Evolutionary conservation across 257 asterid genomes (phyloP), one percentile per base, ranked within the genome.

Genomic region (Echium plantagineum): DNA sequence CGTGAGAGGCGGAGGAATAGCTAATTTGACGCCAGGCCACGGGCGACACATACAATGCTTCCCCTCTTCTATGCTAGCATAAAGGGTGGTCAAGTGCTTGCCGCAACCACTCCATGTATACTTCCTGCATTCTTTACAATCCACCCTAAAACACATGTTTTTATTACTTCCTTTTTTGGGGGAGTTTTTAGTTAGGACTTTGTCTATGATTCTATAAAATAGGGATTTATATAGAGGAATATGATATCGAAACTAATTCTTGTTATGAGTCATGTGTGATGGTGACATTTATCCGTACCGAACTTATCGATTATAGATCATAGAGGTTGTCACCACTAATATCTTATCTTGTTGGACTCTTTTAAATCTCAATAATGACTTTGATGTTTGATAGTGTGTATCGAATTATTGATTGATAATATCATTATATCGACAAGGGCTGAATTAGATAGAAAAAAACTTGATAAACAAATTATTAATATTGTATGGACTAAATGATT

Each of bases 41-140:
- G 89, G 72, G 28, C 76, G 82, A 71, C 97, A 86, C 75, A 70
- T 67, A 76, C 95, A 86, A 16, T 79, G 95, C 61, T 80, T 81
- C 42, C 91, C 94, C 7, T 77, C 71, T 12, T 80, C 85, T 17
- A 84, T 82, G 67, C 62, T 69, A 30, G 77, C 74, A 69, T 75
- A 66, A 4, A 82, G 57, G 15, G 76, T 66, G 63, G 13, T 60
- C 71, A 82, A 69, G 66, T 84, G 95, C 32, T 80, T 47, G 46
- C 94, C 95, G 48, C 95, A 89, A 0, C 95, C 90, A 20, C 76
- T 76, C 94, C 95, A 85, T 0, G 90, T 55, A 49, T 65, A 62
- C 17, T 85, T 85, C 38, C 94, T 86, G 62, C 95, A 85, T 62
- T 82, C 67, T 77, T 71, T 84, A 79, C 97, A 86, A 20, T 68